Evolutionary conservation across 129 eudicot species (phyloP), one percentile per base, ranked within the genome.

Genomic region (Pulicaria dysenterica): DNA sequence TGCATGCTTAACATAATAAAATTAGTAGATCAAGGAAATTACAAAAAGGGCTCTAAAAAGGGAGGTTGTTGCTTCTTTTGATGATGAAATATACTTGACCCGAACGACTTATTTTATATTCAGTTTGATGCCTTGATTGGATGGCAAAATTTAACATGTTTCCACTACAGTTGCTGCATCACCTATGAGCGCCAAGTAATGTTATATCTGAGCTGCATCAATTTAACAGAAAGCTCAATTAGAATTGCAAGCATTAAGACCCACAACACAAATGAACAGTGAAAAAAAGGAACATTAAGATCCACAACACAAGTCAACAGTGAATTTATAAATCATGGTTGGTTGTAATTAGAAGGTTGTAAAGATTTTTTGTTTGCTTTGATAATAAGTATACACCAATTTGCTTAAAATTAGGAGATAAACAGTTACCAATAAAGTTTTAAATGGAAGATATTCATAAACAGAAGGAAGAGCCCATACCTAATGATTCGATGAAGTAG

Each of bases 401-500:
- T 24, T 24, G 31, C 31, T 24, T 24, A 24, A 24, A 24, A 24
- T 24, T 0, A 24, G 31, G 31, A 24, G 31, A 24, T 24, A 24
- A 24, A 24, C 31, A 24, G 31, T 24, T 24, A 24, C 31, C 31
- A 24, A 24, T 24, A 24, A 24, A 24, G 56, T 50, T 50, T n/a
- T 14, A 50, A n/a, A 50, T n/a, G 64, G 8, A 4, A 45, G 13
- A 60, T 14, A 58, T 9, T 11, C 16, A 7, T 34, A 78, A n/a
- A 39, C 7, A 14, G 8, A 64, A 3, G 10, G 69, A 47, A 50
- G 49, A 19, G 67, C 3, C 42, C 45, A 13, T 82, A 86, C 89
- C 96, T 84, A 75, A 24, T 43, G 48, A 56, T 78, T 59, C 64
- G 55, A 71, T 46, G 39, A 37, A 40, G 66, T 59, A 53, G 55